Base-by-base conservation (phyloP, 805 yeast genomes). In the Sporopachydermia quercuum region DNA sequence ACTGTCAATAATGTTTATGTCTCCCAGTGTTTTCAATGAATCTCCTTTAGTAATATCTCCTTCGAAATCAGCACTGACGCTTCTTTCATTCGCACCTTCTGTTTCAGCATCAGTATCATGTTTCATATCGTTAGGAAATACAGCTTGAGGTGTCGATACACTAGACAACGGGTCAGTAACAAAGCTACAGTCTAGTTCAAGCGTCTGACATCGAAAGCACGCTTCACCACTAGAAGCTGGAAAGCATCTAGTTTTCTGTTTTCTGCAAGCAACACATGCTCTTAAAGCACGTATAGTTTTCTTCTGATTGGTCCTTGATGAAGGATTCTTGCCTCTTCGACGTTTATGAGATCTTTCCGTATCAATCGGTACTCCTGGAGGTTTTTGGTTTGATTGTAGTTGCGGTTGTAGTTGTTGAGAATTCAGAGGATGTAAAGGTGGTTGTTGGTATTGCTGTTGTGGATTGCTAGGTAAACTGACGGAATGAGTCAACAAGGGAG, bases 201-300 rank as follows among this genome's bases (percentile, higher is more conserved):
- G 55, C 3, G 76, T 71, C 1, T 62, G 56, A 49, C 86, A 78
- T 16, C 84, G 56, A 15, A 76, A 55, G 56, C 86, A 78, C 2
- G 72, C 61, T 5, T 58, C 53, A 14, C 65, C 60, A 17, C 57
- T 63, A 1, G 70, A 62, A 8, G 52, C 47, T 4, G 76, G 68
- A 49, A 76, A 68, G 47, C 86, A 78, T 42, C 80, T 57, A 1
- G 84, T 70, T 57, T 74, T 74, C 44, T 69, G 74, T 38, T 61
- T 64, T 36, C 79, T 61, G 49, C 81, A 74, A 4, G 61, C 50
- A 4, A 65, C 66, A 52, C 81, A 74, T 1, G 81, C 81, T 38
- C 58, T 61, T 1, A 68, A 47, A 0, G 77, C 71, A 35, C 80
- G 37, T 13, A 46, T 39, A 4, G 43, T 40, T 18, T 38, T 39